Evolutionary conservation across 1,284 basidiomycete species (phyloP).

Genomic region (Marasmius oreades): DNA sequence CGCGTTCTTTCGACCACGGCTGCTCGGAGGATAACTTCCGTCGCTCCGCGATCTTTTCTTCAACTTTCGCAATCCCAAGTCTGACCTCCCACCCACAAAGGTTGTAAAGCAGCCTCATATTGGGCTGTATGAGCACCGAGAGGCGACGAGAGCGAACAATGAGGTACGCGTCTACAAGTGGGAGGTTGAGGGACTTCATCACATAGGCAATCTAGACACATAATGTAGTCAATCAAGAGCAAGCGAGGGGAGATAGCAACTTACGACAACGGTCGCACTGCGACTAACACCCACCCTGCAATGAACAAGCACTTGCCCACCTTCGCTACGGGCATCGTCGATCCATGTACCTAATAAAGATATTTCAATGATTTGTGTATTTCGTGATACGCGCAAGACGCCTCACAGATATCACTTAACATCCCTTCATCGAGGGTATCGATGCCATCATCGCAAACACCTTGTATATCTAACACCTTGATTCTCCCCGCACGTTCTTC

Average conservation of each 20-base stretch:
- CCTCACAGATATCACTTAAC: conserved; percentile 26
- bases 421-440: conserved; percentile 90
- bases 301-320: conserved; percentile 92
- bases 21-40: neutral
- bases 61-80: conserved; percentile 67
- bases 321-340: conserved; percentile 75
- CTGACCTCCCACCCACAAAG: conserved; percentile 91
- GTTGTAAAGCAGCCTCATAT: conserved; percentile 91
- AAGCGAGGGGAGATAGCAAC: conserved; percentile 25
- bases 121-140: conserved; percentile 90
- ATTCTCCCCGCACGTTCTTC: conserved; percentile 87
- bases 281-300: conserved; percentile 94
- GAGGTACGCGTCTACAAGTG: conserved; percentile 91
- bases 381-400: neutral
- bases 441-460: conserved; percentile 92
- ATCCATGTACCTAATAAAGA: conserved; percentile 90
- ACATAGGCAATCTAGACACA: conserved; percentile 83
- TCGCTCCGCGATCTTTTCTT: conserved; percentile 29
- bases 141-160: conserved; percentile 81
- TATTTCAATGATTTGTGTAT: neutral
- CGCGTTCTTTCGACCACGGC: neutral
- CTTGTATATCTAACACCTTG: conserved; percentile 86
- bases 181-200: conserved; percentile 89
- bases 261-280: conserved; percentile 86
- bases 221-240: conserved; percentile 17